A percentile compares a stretch with the other conserved stretches of the same genome.
Conservation (phyloP, 352 stramenopile species). For the Globisporangium spiculum region DNA sequence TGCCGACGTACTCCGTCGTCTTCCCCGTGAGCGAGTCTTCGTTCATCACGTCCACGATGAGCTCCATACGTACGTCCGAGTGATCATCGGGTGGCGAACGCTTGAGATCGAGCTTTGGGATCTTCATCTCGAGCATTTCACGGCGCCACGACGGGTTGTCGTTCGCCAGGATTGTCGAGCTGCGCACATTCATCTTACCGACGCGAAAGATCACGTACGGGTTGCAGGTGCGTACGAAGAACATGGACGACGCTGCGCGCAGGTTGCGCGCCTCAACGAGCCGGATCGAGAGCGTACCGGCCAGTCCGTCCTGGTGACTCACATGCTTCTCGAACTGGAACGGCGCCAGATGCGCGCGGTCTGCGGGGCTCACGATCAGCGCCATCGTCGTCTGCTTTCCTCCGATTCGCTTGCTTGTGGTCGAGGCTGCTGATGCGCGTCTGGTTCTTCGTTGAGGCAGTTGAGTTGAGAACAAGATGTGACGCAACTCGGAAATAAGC, state of each 20-base stretch:
- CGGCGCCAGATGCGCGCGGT: slow-evolving; percentile 45
- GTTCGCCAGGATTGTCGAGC: slow-evolving; percentile 64
- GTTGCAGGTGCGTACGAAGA: slow-evolving; percentile 80
- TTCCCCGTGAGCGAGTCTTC: slow-evolving; percentile 76
- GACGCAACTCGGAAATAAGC: slow-evolving; percentile 1
- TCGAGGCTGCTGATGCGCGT: neutral
- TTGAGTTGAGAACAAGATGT: slow-evolving; percentile 1
- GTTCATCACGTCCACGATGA: slow-evolving; percentile 81
- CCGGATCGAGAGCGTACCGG: slow-evolving; percentile 66
- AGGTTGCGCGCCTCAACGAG: slow-evolving; percentile 72
- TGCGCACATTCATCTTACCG: slow-evolving; percentile 64
- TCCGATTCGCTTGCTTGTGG: neutral
- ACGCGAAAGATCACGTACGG: slow-evolving; percentile 84
- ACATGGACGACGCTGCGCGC: slow-evolving; percentile 70
- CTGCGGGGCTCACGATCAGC: slow-evolving; percentile 24
- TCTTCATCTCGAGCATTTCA: slow-evolving; percentile 72
- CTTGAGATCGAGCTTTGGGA: slow-evolving; percentile 68
- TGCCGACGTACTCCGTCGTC: slow-evolving; percentile 75
- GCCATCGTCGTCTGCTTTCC: slow-evolving; percentile 19
- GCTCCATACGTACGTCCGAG: slow-evolving; percentile 69
- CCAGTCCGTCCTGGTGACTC: slow-evolving; percentile 67
- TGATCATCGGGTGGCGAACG: slow-evolving; percentile 52
- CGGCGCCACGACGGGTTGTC: slow-evolving; percentile 75
- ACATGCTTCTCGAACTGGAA: slow-evolving; percentile 83
- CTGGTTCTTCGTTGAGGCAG: slow-evolving; percentile 1